Evolutionary conservation across 441 rosid species (phyloP), one percentile per base, ranked within the genome.

Genomic region (Capsella rubella): DNA sequence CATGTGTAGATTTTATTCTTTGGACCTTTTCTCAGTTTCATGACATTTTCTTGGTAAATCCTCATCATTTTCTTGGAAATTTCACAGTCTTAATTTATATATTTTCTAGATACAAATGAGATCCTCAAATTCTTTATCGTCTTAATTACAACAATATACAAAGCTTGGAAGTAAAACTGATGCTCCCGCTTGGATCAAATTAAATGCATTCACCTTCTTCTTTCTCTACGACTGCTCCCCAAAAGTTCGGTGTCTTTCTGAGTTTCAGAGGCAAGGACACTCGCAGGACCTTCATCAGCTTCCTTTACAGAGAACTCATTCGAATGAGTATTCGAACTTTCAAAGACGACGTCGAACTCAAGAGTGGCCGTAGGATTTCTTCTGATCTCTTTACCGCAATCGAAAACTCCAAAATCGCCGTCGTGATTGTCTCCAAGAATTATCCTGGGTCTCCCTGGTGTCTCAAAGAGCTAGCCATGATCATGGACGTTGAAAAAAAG

Each of bases 241-340:
- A 32, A 15, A 74, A 50, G 31, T 58, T 50, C 49, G 93, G 87
- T 70, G 88, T 85, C 67, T 89, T 89, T 76, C 77, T 87, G 18
- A 89, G 89, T 67, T 89, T 85, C 72, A 79, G 87, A 32, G 89
- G 88, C 15, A 67, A 59, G 0, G 90, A 89, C 80, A 81, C 86
- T 9, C 83, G 90, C 47, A 10, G 12, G 2, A 40, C 51, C 65
- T 67, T 88, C 78, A 72, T 78, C 13, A 32, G 50, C 6, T 75
- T 72, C 2, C 85, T 87, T 62, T 80, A 65, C 71, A 28, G 56
- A 21, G 73, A 79, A 25, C 76, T 86, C 12, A 1, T 31, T 2
- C 31, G 67, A 4, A 28, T 32, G 65, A 79, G 74, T 0, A 66
- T 86, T 50, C 79, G 84, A 31, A 64, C 81, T 5, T 86, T 84